Percentiles rank a stretch among this genome's conserved stretches.
Evolutionary conservation across 2,329 filamentous ascomycete genomes (phyloP).

Genomic region (Plenodomus tracheiphilus): DNA sequence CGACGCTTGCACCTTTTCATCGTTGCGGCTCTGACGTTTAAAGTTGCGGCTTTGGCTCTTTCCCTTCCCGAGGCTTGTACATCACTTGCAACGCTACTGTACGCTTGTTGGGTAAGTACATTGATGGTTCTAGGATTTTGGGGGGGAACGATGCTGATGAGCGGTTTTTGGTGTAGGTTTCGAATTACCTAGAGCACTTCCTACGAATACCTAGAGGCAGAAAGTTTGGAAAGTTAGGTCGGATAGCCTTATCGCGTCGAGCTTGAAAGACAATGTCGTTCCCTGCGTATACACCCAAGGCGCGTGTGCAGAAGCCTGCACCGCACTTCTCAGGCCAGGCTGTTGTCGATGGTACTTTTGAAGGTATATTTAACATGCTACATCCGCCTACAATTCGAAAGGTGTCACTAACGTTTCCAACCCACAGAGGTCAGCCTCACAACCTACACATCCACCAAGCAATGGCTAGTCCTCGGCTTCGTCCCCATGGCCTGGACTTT

Average conservation of each 20-base stretch:
- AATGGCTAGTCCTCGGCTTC: slow-evolving; percentile 68
- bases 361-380: slow-evolving; percentile 33
- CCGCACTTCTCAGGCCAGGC: slow-evolving; percentile 44
- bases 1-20: not conserved
- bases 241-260: not conserved
- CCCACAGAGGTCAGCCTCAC: slow-evolving; percentile 45
- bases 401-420: too few relatives aligned
- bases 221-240: not conserved
- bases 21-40: not conserved
- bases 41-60: not conserved
- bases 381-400: slow-evolving; percentile 9
- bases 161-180: not conserved
- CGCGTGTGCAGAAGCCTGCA: slow-evolving; percentile 46
- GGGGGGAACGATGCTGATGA: not conserved
- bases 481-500: slow-evolving; percentile 71
- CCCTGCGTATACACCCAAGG: slow-evolving; percentile 41
- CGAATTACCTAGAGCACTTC: not conserved
- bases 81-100: too few relatives aligned
- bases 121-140: too few relatives aligned
- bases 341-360: slow-evolving; percentile 46
- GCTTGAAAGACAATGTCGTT: slow-evolving; percentile 32
- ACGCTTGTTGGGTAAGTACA: too few relatives aligned
- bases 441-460: slow-evolving; percentile 47
- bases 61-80: not conserved
- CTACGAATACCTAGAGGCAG: not conserved